Percentiles rank a stretch among this genome's conserved stretches.
Evolutionary conservation across 768 basidiomycete genomes (phyloP).

Genomic region (Xanthoconium purpureum): DNA sequence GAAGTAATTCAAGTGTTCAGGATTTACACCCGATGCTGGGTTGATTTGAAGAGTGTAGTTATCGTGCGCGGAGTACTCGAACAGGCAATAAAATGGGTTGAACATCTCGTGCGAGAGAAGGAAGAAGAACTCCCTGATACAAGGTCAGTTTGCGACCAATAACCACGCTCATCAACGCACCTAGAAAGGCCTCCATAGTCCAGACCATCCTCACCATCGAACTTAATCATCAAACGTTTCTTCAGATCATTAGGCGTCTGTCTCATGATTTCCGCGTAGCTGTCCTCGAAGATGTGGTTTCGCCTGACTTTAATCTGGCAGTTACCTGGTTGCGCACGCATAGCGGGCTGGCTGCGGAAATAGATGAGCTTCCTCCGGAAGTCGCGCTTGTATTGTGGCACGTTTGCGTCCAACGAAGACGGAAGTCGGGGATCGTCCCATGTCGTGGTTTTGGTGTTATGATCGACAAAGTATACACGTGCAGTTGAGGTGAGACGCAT

Average conservation of each 20-base stretch:
- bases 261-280: slow-evolving; percentile 99
- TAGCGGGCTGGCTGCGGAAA: slow-evolving; percentile 97
- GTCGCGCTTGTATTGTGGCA: slow-evolving; percentile 99
- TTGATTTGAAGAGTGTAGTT: slow-evolving; percentile 99
- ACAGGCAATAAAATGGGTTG: slow-evolving; percentile 99
- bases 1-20: slow-evolving; percentile 99
- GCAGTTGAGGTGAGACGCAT: slow-evolving; percentile 99
- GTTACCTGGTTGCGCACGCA: slow-evolving; percentile 97
- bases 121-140: slow-evolving; percentile 96
- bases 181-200: slow-evolving; percentile 98
- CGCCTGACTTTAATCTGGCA: slow-evolving; percentile 98
- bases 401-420: slow-evolving; percentile 92
- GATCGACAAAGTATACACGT: slow-evolving; percentile 98
- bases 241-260: slow-evolving; percentile 98
- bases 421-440: slow-evolving; percentile 99
- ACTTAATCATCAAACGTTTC: slow-evolving; percentile 99
- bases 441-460: slow-evolving; percentile 99
- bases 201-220: slow-evolving; percentile 97
- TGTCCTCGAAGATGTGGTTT: slow-evolving; percentile 98
- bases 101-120: slow-evolving; percentile 99
- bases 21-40: slow-evolving; percentile 96
- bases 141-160: slow-evolving; percentile 7
- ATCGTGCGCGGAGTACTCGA: slow-evolving; percentile 99
- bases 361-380: slow-evolving; percentile 99
- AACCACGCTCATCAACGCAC: slow-evolving; percentile 40